Conservation (phyloP, 495 filamentous ascomycete species). For the Cryomyces minteri region DNA sequence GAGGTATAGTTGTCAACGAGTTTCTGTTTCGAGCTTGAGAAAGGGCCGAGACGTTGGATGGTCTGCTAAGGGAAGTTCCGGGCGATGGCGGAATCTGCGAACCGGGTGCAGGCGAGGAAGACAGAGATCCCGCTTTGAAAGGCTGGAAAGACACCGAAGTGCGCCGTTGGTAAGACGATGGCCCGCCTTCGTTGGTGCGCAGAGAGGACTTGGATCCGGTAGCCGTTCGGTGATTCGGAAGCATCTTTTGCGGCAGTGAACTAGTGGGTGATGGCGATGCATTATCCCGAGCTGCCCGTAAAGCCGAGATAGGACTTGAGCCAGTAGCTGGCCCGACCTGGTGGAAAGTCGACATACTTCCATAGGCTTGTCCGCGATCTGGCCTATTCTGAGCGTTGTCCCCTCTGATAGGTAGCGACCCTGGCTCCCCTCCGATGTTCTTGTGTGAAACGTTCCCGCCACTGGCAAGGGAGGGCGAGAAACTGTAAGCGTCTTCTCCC, state of each 20-base stretch:
- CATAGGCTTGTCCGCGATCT: constrained; percentile 67
- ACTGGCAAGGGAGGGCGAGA: constrained; percentile 46
- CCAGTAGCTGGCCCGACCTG: constrained; percentile 53
- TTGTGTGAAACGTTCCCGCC: constrained; percentile 10
- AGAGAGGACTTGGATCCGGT: constrained; percentile 43
- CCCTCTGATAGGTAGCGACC: constrained; percentile 47
- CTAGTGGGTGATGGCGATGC: constrained; percentile 30
- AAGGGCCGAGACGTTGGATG: constrained; percentile 6
- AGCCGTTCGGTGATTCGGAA: constrained; percentile 37
- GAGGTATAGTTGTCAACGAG: constrained; percentile 43
- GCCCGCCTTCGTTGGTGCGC: constrained; percentile 32
- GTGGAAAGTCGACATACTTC: constrained; percentile 85
- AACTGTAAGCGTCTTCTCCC: constrained; percentile 74
- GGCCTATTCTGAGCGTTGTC: constrained; percentile 27
- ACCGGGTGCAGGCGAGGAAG: constrained; percentile 63
- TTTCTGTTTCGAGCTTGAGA: constrained; percentile 34
- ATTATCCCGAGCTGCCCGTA: constrained; percentile 46
- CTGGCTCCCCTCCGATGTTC: constrained; percentile 33
- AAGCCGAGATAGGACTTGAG: constrained; percentile 72
- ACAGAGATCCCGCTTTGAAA: constrained; percentile 88
- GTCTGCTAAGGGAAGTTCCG: constrained; percentile 33
- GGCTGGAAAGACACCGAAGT: constrained; percentile 83
- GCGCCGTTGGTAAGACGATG: constrained; percentile 35
- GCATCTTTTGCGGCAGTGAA: constrained; percentile 41
- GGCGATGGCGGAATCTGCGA: constrained; percentile 39